phyloP scores from a whole-genome alignment of 179 eudicot genomes.

The Carnegiea gigantea region DNA sequence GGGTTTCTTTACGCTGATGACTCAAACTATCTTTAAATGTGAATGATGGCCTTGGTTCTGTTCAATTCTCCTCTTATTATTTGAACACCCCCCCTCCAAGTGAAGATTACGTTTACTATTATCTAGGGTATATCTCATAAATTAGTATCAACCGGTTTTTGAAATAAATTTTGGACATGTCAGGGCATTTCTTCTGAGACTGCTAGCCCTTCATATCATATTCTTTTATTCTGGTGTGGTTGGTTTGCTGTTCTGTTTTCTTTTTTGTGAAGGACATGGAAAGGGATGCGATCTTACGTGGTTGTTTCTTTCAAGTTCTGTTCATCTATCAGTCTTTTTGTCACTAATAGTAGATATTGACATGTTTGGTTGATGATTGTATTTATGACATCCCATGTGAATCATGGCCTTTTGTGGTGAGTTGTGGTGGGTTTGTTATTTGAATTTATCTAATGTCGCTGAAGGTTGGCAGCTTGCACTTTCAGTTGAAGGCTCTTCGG shows the following conservation, averaged over 20 bases:
- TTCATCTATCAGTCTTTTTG: not conserved
- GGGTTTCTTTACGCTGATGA: not conserved
- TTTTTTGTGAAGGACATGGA: not conserved
- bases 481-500: slow-evolving; percentile 7
- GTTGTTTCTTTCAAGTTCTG: not conserved
- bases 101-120: slow-evolving; percentile 15
- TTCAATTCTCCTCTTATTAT: slow-evolving; percentile 7
- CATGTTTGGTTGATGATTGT: slow-evolving; percentile 8
- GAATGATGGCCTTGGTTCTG: not conserved
- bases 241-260: slow-evolving; percentile 10
- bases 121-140: not conserved
- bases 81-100: not conserved
- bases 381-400: slow-evolving; percentile 3
- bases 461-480: not conserved
- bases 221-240: slow-evolving; percentile 6
- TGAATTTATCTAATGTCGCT: not conserved
- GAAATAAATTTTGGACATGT: not conserved
- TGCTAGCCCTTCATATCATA: not conserved
- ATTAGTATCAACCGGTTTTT: not conserved
- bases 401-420: not conserved
- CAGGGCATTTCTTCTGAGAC: not conserved
- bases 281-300: not conserved
- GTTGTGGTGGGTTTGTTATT: slow-evolving; percentile 10
- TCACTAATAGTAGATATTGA: not conserved
- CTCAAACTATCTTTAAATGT: not conserved